Evolutionary conservation across 257 asterid genomes (phyloP).

Genomic region (Primulina tabacum): DNA sequence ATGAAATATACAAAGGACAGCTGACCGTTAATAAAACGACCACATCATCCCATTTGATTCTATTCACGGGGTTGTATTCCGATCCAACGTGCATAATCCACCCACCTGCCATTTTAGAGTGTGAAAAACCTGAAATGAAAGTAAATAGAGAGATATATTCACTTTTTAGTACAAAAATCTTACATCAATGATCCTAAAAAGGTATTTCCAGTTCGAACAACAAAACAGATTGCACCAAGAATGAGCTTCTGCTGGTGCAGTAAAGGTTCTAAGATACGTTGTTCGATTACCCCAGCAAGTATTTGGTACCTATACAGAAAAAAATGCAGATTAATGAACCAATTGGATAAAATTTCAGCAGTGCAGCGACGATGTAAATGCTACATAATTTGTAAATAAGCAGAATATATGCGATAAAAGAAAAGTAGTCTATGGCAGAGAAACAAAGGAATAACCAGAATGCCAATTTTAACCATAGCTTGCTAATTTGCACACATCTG

Average conservation of each 20-base stretch:
- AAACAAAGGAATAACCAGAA: background rate
- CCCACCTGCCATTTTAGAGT: slow-evolving; percentile 66
- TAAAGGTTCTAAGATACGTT: slow-evolving; percentile 76
- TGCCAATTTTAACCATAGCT: background rate
- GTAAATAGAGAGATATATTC: background rate
- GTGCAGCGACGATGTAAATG: background rate
- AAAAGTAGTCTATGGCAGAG: background rate
- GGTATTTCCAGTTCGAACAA: slow-evolving; percentile 89
- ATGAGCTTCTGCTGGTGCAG: slow-evolving; percentile 75
- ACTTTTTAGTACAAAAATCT: slow-evolving; percentile 20
- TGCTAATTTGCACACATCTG: background rate
- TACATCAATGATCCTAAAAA: slow-evolving; percentile 92
- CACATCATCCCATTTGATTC: slow-evolving; percentile 18
- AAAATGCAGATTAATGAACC: slow-evolving; percentile 1
- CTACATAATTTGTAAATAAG: background rate
- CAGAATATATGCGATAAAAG: background rate
- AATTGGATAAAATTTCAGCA: slow-evolving; percentile 4
- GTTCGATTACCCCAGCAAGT: slow-evolving; percentile 87
- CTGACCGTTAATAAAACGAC: background rate
- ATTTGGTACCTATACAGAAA: slow-evolving; percentile 68
- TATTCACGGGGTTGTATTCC: slow-evolving; percentile 70
- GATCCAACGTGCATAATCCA: slow-evolving; percentile 85
- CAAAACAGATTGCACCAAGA: slow-evolving; percentile 78
- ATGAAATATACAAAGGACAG: background rate
- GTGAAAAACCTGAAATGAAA: slow-evolving; percentile 3